Base-by-base conservation (phyloP, 306 rosid species). In the Adenanthera pavonina region DNA sequence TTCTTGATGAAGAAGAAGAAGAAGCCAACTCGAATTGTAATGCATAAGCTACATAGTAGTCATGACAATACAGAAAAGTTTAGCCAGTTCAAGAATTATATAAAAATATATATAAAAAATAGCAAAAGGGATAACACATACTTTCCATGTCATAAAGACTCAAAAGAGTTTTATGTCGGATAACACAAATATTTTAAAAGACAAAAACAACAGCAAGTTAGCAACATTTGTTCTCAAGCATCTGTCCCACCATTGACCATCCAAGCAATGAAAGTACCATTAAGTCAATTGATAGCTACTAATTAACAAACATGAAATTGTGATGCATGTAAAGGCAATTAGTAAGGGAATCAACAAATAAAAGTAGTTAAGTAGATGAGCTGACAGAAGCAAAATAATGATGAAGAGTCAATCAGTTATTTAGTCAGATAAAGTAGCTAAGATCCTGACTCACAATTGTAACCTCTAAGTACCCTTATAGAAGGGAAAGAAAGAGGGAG, bases 221-320 rank as follows among this genome's bases (percentile, higher is more conserved):
- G 46, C 6, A 41, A 41, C 46, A 41, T 41, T 41, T 38, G 16
- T 46, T 60, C 5, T 54, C 34, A 16, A n/a, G 7, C 75, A 35
- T 20, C 51, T 17, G 38, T 74, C 40, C 43, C 43, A 8, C 51
- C 51, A 46, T 46, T 46, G 13, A 19, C 57, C 41, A 46, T 70
- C 59, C 8, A 70, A 47, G 52, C 38, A 16, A 36, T 49, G 12
- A 20, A 25, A 44, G 48, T 70, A 57, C 38, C 44, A 52, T 34
- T 43, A 65, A 79, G 25, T 48, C 76, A 69, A 78, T 40, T 7
- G 40, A 36, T 15, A 9, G 35, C 72, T 36, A 78, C 49, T 43
- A 72, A 47, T 34, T 64, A 70, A 78, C 70, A 49, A 66, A 53
- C 72, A 51, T 56, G 40, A 65, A 56, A 57, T 57, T 57, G 64